Conservation (phyloP, 352 stramenopile species). For the Phytophthora lateralis region DNA sequence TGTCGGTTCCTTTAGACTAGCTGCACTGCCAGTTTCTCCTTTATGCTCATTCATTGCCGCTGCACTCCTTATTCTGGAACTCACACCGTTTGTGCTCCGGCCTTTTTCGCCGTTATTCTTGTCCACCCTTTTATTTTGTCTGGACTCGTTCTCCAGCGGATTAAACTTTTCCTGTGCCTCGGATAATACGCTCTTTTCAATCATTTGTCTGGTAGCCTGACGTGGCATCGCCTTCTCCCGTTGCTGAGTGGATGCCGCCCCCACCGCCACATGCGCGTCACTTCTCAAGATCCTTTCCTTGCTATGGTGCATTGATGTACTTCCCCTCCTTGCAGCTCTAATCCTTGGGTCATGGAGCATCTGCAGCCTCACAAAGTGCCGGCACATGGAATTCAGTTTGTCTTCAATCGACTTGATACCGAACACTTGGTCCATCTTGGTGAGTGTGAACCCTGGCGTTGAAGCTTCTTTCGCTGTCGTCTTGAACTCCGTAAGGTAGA, state of each 20-base stretch:
- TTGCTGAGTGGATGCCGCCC: background rate
- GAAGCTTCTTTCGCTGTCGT: slow-evolving; percentile 1
- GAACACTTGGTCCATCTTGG: slow-evolving; percentile 1
- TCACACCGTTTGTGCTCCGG: background rate
- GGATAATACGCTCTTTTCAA: background rate
- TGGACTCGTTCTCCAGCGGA: background rate
- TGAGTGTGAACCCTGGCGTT: slow-evolving; percentile 8
- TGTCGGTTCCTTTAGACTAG: background rate
- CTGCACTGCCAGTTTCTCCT: background rate
- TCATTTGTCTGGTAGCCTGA: background rate
- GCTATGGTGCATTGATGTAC: background rate
- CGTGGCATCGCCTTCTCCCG: slow-evolving; percentile 4
- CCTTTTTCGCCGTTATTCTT: slow-evolving; percentile 9
- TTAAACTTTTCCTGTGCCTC: background rate
- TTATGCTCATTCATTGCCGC: background rate
- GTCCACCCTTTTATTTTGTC: background rate
- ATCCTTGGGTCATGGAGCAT: slow-evolving; percentile 7
- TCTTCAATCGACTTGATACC: slow-evolving; percentile 18
- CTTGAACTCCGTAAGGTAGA: slow-evolving; percentile 15
- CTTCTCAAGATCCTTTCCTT: background rate
- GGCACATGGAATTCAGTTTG: slow-evolving; percentile 20
- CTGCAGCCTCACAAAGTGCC: slow-evolving; percentile 19
- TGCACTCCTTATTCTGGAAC: background rate
- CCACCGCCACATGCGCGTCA: background rate
- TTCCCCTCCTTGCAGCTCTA: slow-evolving; percentile 7